Conservation (phyloP, 306 rosid species). For the Castanopsis chinensis region DNA sequence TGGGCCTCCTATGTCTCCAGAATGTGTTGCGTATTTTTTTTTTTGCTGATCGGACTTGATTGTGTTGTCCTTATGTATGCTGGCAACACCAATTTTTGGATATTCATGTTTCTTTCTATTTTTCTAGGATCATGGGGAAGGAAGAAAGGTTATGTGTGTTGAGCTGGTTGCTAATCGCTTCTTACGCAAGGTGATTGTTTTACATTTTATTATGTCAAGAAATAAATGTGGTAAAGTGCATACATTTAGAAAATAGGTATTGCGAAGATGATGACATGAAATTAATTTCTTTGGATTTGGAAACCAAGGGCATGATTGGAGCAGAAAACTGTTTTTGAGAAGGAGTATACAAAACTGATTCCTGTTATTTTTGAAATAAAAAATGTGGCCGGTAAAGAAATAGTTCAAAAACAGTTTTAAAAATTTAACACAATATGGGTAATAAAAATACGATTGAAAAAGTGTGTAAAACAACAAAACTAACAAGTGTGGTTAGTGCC, state of each 20-base stretch:
- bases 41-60: neutral
- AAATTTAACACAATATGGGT: no score
- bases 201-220: conserved; percentile 7
- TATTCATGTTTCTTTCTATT: conserved; percentile 1
- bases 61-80: neutral
- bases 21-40: neutral
- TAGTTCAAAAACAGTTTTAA: no score
- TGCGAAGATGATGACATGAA: neutral
- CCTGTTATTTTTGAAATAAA: no score
- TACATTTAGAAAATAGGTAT: neutral
- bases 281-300: neutral
- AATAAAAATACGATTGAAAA: no score
- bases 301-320: neutral
- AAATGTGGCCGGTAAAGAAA: no score
- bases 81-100: neutral
- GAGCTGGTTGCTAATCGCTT: conserved; percentile 97
- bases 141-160: conserved; percentile 69
- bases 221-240: neutral
- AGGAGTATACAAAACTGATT: no score
- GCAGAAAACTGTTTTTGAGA: neutral
- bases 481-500: no score
- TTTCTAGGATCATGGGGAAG: conserved; percentile 60
- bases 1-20: neutral
- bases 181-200: conserved; percentile 71
- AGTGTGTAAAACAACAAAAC: no score